A percentile compares a stretch with the other conserved stretches of the same genome.
Conservation (phyloP, 176 grass and related monocot genomes). For the Carex myosuroides region DNA sequence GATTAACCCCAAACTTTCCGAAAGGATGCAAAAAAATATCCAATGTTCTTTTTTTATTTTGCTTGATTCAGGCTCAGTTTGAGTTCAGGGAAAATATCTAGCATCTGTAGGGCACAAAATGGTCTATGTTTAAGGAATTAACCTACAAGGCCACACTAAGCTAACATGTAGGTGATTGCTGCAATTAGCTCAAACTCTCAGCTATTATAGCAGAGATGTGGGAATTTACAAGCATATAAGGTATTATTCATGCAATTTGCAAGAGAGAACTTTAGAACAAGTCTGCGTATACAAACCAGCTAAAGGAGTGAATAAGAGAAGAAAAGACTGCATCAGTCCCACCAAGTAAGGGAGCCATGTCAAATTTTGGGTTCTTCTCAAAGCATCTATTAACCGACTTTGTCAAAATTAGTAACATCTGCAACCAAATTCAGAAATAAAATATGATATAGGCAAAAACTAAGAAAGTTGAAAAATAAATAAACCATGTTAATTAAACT, state of each 20-base stretch:
- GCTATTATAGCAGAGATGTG: background rate
- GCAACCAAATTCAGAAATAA: conserved; percentile 26
- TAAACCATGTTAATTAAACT: background rate
- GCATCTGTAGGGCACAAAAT: background rate
- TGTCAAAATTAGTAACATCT: conserved; percentile 96
- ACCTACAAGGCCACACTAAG: background rate
- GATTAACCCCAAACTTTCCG: background rate
- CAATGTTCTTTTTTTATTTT: background rate
- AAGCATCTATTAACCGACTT: conserved; percentile 91
- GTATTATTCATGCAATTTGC: background rate
- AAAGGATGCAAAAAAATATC: background rate
- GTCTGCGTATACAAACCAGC: conserved; percentile 46
- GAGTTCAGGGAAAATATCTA: background rate
- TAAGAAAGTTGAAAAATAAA: conserved; percentile 18
- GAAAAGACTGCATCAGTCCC: conserved; percentile 89
- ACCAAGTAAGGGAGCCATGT: conserved; percentile 83
- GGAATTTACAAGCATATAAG: background rate
- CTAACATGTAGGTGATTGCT: background rate
- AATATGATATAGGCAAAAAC: background rate
- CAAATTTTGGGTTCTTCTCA: conserved; percentile 97
- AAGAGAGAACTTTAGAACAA: conserved; percentile 2
- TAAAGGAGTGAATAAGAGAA: conserved; percentile 86
- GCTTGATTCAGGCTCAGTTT: background rate
- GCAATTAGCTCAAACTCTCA: background rate
- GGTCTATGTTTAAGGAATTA: background rate